Evolutionary conservation across 2,329 filamentous ascomycete genomes (phyloP).

Genomic region (Fusarium falciforme): DNA sequence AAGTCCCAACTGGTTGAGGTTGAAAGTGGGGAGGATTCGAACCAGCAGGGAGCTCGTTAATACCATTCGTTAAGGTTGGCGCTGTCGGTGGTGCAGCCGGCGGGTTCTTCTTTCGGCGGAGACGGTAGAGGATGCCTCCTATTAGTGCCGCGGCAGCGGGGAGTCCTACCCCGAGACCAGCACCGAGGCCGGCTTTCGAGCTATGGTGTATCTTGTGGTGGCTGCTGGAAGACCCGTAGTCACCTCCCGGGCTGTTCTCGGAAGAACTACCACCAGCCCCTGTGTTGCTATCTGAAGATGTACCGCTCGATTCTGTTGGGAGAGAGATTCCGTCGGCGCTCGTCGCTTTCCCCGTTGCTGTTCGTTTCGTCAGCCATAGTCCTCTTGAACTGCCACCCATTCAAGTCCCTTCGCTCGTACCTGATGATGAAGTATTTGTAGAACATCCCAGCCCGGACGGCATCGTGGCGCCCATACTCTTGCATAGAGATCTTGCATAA

Average conservation of each 20-base stretch:
- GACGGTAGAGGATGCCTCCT: not conserved
- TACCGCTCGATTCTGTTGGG: not conserved
- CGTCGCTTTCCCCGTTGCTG: not conserved
- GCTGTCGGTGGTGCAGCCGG: not conserved
- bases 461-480: not conserved
- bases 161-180: not conserved
- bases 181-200: not conserved
- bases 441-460: not conserved
- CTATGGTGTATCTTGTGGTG: not conserved
- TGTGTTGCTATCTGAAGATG: not conserved
- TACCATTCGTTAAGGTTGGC: not conserved
- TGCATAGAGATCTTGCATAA: not conserved
- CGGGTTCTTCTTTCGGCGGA: not conserved
- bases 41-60: not conserved
- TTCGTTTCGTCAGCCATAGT: not conserved
- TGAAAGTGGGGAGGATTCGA: not conserved
- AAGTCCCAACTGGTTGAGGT: not conserved
- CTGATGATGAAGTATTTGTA: not conserved
- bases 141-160: not conserved
- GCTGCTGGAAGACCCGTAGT: not conserved
- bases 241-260: not conserved
- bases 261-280: not conserved
- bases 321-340: not conserved
- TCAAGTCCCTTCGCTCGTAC: not conserved
- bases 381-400: not conserved